Evolutionary conservation across 768 basidiomycete genomes (phyloP), one percentile per base, ranked within the genome.

Genomic region (Fomitopsis pulvina): DNA sequence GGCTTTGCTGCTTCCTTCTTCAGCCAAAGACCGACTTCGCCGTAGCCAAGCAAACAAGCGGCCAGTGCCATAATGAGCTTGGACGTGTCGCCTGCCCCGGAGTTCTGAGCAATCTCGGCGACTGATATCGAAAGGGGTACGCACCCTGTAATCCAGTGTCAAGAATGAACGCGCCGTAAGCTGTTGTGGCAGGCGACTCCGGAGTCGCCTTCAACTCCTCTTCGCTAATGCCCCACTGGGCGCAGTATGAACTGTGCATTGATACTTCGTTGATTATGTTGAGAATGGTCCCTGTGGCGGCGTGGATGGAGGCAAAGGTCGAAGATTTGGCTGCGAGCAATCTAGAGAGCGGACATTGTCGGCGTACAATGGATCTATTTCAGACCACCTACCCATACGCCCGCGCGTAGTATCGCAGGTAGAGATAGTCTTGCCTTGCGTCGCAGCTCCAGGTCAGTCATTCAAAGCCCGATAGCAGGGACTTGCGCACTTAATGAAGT

Each of bases 1-100:
- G 68, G 71, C 34, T 56, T 58, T 29, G 70, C 60, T 1, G 73
- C 75, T 52, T 84, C 74, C 29, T 74, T 78, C 63, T 81, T 76
- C 27, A 97, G 69, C 83, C 91, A 89, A 34, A 90, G 67, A 1
- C 92, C 93, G 0, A 93, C 90, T 63, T 95, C 89, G 10, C 93
- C 93, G 61, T 96, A 97, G 2, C 93, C 94, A 0, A 95, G 68
- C 8, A 95, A 71, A 62, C 94, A 97, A 7, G 89, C 84, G 9
- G 87, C 81, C 1, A 93, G 74, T 0, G 89, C 86, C 69, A 96
- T 82, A n/a, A 85, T 61, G 4, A 94, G 69, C 52, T 78, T 83
- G 29, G 78, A 76, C 3, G 77, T 64, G 60, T 93, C 90, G 0
- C 90, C 89, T 79, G 49, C 10, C 10, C 12, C 20, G 11, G 29